Conservation (phyloP, 768 basidiomycete species). For the Leccinum disarticulatum region DNA sequence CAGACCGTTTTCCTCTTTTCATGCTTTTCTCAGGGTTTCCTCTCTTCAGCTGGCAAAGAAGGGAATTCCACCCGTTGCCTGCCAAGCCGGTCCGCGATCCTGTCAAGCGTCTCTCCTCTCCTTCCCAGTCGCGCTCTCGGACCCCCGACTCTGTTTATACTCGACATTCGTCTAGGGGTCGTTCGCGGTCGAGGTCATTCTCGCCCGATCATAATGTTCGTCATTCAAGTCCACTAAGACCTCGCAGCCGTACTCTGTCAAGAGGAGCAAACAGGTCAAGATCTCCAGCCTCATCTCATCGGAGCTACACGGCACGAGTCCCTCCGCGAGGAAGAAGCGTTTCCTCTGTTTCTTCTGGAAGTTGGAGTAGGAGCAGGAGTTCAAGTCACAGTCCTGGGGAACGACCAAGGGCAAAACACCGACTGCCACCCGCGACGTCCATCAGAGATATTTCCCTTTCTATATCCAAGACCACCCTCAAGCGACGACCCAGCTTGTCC, state of each 20-base stretch:
- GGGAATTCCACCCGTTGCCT: conserved; percentile 47
- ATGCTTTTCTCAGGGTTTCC: conserved; percentile 8
- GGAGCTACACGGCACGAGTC: conserved; percentile 37
- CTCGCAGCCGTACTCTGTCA: conserved; percentile 50
- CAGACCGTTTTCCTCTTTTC: conserved; percentile 7
- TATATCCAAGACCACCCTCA: conserved; percentile 32
- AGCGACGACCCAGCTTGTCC: conserved; percentile 20
- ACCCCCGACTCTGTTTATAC: conserved; percentile 66
- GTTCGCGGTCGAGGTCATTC: conserved; percentile 58
- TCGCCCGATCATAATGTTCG: conserved; percentile 60
- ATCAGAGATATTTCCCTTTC: conserved; percentile 35
- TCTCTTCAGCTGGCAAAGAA: conserved; percentile 60
- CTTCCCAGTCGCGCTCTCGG: conserved; percentile 52
- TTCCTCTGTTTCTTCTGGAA: conserved; percentile 56
- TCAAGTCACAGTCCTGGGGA: conserved; percentile 54
- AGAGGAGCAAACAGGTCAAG: conserved; percentile 39
- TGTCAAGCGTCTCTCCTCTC: conserved; percentile 44
- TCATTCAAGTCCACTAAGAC: conserved; percentile 47
- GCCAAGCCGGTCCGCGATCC: conserved; percentile 38
- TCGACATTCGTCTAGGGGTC: conserved; percentile 60
- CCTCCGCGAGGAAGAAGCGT: conserved; percentile 43
- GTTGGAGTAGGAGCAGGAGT: conserved; percentile 53
- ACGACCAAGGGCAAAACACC: conserved; percentile 57
- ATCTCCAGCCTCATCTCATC: conserved; percentile 46
- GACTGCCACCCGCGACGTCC: conserved; percentile 53